Evolutionary conservation across 345 rosid species (phyloP).

Genomic region (Gossypium rotundifolium): DNA sequence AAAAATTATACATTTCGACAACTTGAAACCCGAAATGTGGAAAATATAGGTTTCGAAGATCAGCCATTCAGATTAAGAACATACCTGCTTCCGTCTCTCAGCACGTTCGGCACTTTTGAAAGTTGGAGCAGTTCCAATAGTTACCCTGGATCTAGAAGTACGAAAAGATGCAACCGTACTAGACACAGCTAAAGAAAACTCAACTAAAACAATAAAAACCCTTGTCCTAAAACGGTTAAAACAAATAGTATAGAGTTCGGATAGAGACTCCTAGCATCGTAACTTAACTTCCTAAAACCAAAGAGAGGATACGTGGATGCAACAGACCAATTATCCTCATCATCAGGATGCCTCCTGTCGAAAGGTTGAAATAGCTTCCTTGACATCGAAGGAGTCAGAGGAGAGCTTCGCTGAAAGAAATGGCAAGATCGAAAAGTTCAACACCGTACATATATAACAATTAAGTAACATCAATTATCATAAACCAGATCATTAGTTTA

Average conservation of each 20-base stretch:
- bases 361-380: constrained; percentile 53
- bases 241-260: background rate
- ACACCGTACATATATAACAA: background rate
- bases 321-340: constrained; percentile 75
- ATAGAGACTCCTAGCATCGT: background rate
- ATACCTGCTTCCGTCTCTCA: constrained; percentile 87
- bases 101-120: constrained; percentile 75
- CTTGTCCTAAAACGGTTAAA: background rate
- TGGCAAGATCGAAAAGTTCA: constrained; percentile 4
- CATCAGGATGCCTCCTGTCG: constrained; percentile 60
- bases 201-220: constrained; percentile 3
- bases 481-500: background rate
- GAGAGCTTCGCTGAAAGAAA: constrained; percentile 47
- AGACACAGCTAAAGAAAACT: constrained; percentile 54
- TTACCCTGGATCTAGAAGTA: constrained; percentile 51
- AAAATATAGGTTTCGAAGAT: background rate
- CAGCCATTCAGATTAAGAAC: background rate
- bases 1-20: background rate
- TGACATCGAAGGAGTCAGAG: constrained; percentile 33
- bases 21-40: no score
- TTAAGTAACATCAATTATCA: background rate
- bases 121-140: constrained; percentile 84
- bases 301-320: constrained; percentile 84
- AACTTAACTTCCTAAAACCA: background rate
- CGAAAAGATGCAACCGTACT: constrained; percentile 68